Conservation (phyloP, 2,329 filamentous ascomycete species). For the Cordyceps farinosa region DNA sequence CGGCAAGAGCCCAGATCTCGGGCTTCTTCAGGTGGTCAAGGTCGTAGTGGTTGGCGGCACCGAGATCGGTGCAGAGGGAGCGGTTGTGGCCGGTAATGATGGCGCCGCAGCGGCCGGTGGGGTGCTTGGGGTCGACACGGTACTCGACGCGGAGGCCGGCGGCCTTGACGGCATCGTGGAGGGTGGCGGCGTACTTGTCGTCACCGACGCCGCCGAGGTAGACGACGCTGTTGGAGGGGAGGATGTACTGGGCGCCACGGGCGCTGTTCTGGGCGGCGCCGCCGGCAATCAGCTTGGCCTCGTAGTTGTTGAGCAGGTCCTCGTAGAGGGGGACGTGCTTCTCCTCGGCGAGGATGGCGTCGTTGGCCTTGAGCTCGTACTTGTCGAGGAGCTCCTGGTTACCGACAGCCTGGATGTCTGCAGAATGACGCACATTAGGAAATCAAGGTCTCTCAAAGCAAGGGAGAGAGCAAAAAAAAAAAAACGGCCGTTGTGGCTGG, state of each 20-base stretch:
- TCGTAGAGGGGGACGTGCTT: conserved; percentile 90
- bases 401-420: conserved; percentile 87
- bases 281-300: conserved; percentile 91
- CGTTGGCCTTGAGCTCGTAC: conserved; percentile 92
- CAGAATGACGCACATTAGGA: conserved; percentile 6
- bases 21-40: conserved; percentile 87
- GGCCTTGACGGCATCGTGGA: conserved; percentile 79
- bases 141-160: conserved; percentile 93
- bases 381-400: conserved; percentile 83
- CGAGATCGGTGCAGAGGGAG: conserved; percentile 90
- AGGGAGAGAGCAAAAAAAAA: neutral
- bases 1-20: conserved; percentile 86
- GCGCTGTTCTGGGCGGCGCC: conserved; percentile 98
- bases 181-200: conserved; percentile 90
- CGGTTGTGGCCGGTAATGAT: conserved; percentile 97
- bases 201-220: conserved; percentile 93
- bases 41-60: conserved; percentile 95
- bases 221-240: conserved; percentile 82
- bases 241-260: conserved; percentile 93
- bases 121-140: conserved; percentile 77
- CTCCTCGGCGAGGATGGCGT: conserved; percentile 92
- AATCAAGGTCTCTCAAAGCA: neutral
- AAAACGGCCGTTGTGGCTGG: neutral
- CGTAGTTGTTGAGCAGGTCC: conserved; percentile 86
- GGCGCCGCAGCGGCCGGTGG: conserved; percentile 92